phyloP scores from a whole-genome alignment of 2,329 filamentous ascomycete species.

The Phoma sp. region DNA sequence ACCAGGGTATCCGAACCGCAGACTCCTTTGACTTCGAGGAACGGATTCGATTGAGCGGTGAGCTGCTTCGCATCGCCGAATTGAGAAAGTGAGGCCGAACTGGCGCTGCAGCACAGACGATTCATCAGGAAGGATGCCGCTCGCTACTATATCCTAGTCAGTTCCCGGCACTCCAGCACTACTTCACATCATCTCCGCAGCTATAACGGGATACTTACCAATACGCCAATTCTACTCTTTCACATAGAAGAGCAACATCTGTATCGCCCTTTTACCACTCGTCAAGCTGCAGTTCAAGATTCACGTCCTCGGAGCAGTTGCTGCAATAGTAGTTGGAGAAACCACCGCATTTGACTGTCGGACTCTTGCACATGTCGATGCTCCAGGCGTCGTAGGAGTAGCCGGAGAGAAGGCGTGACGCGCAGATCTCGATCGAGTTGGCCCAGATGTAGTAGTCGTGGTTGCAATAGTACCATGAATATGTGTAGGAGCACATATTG shows the following conservation, averaged over 20 bases:
- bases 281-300: constrained; percentile 52
- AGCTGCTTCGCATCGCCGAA: neutral
- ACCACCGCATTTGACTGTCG: constrained; percentile 50
- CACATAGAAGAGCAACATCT: too few species aligned
- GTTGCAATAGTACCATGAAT: constrained; percentile 57
- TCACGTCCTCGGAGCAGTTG: constrained; percentile 53
- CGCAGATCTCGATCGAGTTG: constrained; percentile 55
- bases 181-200: constrained; percentile 1
- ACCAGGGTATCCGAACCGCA: neutral
- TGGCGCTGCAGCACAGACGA: neutral
- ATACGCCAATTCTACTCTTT: neutral
- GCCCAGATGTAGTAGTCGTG: constrained; percentile 57
- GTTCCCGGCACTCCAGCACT: neutral
- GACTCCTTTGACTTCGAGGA: neutral
- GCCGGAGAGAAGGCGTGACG: constrained; percentile 52
- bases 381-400: constrained; percentile 58
- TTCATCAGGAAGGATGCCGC: neutral
- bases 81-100: constrained; percentile 8
- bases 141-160: constrained; percentile 22
- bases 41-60: neutral
- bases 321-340: constrained; percentile 54
- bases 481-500: constrained; percentile 56
- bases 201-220: neutral
- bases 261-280: constrained; percentile 36
- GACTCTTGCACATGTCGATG: constrained; percentile 56